Evolutionary conservation across 768 basidiomycete genomes (phyloP).

Genomic region (Hysterangium stoloniferum): DNA sequence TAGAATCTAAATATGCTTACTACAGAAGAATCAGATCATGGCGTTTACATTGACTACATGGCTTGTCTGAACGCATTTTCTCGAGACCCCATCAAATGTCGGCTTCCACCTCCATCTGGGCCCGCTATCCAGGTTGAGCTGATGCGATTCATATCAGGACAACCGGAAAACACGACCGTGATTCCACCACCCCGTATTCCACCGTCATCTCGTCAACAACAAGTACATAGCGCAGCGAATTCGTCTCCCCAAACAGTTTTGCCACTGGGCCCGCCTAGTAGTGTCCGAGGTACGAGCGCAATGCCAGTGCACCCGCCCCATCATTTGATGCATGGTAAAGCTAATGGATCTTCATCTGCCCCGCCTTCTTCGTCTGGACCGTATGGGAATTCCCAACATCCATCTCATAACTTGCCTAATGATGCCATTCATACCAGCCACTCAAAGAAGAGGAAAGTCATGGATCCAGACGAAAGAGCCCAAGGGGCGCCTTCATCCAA

Average conservation of each 20-base stretch:
- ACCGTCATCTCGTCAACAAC: not conserved
- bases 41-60: conserved; percentile 62
- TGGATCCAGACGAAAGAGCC: not conserved
- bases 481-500: not conserved
- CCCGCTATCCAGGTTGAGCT: conserved; percentile 72
- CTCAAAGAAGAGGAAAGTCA: conserved; percentile 2
- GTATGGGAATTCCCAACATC: not conserved
- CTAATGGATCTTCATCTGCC: not conserved
- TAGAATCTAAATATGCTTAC: conserved; percentile 13
- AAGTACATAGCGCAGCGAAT: not conserved
- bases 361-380: not conserved
- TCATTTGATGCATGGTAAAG: not conserved
- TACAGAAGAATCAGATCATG: conserved; percentile 38
- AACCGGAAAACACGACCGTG: conserved; percentile 6
- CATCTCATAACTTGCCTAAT: not conserved
- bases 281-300: not conserved
- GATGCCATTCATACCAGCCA: conserved; percentile 2
- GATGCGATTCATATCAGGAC: conserved; percentile 29
- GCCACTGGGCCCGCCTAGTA: conserved; percentile 1
- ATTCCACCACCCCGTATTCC: not conserved
- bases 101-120: conserved; percentile 52
- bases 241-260: not conserved
- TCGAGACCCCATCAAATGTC: conserved; percentile 63
- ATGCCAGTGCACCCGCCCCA: not conserved
- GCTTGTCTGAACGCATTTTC: conserved; percentile 70